These are phyloP conservation scores for Diutina pseudorugosa DNA, from an alignment of 1,139 yeast genomes.

Conservation along the genomic window DNA sequence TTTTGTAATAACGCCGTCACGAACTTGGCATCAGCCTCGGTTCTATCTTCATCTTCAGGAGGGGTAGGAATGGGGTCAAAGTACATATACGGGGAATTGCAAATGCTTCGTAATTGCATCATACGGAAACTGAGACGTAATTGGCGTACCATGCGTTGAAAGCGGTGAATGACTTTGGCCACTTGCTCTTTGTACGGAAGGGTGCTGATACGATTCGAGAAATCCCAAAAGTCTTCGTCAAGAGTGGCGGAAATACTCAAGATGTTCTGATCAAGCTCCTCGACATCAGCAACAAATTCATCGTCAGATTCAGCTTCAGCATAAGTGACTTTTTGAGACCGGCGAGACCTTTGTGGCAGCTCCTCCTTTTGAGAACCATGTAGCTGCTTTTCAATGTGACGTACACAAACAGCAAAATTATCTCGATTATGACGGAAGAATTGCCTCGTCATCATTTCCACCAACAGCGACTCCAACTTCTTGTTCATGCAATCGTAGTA, in stretches of 20 bases:
- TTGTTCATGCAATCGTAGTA: slow-evolving; percentile 48
- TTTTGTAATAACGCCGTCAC: slow-evolving; percentile 11
- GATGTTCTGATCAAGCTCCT: background rate
- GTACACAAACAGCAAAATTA: slow-evolving; percentile 5
- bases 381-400: background rate
- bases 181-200: background rate
- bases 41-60: slow-evolving; percentile 9
- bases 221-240: background rate
- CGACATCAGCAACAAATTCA: background rate
- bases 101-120: slow-evolving; percentile 76
- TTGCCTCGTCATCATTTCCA: slow-evolving; percentile 35
- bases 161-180: background rate
- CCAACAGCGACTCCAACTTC: slow-evolving; percentile 26
- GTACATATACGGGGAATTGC: slow-evolving; percentile 76
- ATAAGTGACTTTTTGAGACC: background rate
- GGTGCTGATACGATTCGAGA: background rate
- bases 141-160: slow-evolving; percentile 4
- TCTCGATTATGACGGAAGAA: slow-evolving; percentile 23
- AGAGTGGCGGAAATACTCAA: background rate
- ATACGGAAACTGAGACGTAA: slow-evolving; percentile 45
- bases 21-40: background rate
- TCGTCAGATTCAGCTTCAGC: slow-evolving; percentile 1
- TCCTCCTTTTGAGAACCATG: background rate
- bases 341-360: background rate
- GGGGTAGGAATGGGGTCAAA: slow-evolving; percentile 58